Base-by-base conservation (phyloP, 1,139 yeast species). In the Saccharomyces pastorianus region DNA sequence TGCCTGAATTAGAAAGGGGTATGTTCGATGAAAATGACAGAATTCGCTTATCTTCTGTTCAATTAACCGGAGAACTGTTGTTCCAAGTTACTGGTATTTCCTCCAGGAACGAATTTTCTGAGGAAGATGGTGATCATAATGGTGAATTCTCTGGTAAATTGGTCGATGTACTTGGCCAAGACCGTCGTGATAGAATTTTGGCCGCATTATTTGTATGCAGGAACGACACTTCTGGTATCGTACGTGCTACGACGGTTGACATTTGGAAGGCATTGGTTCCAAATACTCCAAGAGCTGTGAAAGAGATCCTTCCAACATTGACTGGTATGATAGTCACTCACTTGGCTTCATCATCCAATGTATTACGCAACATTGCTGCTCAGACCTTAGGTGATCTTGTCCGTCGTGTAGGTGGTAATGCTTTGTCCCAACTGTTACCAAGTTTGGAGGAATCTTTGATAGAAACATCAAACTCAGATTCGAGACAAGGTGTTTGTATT, bases 211-310 rank as follows among this genome's bases (percentile, higher is more conserved):
- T 91, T 70, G 84, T 95, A 50, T 90, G 97, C 71, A 90, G 99
- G 71, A 87, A 96, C 32, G 99, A 95, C 75, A 82, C 84, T 50
- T 82, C 95, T 49, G 89, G 89, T 63, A 78, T 85, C 65, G 99
- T 95, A 31, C 84, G 99, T 65, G 83, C 83, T 61, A 88, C 96
- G 47, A 84, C 98, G n/a, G 82, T 89, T 58, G 97, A 93, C 64
- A 91, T 95, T 53, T 95, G 99, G 99, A 91, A 91, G 73, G 90
- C 96, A 0, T 77, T 95, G 70, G 98, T 95, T 54, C 87, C 96
- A 54, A 93, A 93, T 69, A 93, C 99, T 41, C 99, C 99, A 49
- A 84, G 87, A 70, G 89, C 96, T n/a, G 86, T 93, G 55, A 93
- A 88, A 75, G 97, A 91, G 69, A 88, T 93, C 56, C 73, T 95